These are phyloP conservation scores for Thuidium tamariscinum DNA, from an alignment of 225 moss, liverwort and hornwort species.

Conservation along the genomic window DNA sequence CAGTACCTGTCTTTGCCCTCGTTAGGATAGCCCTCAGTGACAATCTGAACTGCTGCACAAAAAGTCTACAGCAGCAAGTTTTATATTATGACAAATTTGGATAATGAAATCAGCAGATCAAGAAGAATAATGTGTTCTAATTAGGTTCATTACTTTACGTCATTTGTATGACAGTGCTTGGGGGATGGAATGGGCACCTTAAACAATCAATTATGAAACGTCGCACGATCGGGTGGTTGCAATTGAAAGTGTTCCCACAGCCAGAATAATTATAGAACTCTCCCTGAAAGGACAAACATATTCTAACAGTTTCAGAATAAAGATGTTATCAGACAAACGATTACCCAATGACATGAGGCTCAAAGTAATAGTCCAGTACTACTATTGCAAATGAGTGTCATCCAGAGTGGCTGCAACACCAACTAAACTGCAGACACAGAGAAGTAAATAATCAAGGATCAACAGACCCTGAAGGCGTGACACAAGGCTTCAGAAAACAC, in stretches of 20 bases:
- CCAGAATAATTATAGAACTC: constrained; percentile 95
- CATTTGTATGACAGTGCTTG: neutral
- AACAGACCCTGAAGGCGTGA: neutral
- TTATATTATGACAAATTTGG: neutral
- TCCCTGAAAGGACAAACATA: constrained; percentile 35
- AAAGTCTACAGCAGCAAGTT: neutral
- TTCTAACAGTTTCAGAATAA: neutral
- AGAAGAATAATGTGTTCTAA: neutral
- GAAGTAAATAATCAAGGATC: neutral
- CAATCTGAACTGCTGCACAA: neutral
- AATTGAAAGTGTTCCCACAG: constrained; percentile 92
- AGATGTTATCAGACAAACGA: neutral
- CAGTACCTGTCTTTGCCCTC: constrained; percentile 51
- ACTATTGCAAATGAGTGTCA: neutral
- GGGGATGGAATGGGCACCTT: constrained; percentile 26
- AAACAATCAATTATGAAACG: constrained; percentile 79
- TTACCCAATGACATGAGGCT: neutral
- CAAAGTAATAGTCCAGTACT: neutral
- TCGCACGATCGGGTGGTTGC: constrained; percentile 84
- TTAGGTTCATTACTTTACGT: neutral
- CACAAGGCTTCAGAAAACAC: neutral
- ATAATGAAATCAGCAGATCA: neutral
- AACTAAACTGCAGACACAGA: neutral
- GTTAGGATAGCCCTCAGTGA: neutral
- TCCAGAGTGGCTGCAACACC: neutral